phyloP scores from a whole-genome alignment of 768 basidiomycete species.

The Guyanaporus albipodus region DNA sequence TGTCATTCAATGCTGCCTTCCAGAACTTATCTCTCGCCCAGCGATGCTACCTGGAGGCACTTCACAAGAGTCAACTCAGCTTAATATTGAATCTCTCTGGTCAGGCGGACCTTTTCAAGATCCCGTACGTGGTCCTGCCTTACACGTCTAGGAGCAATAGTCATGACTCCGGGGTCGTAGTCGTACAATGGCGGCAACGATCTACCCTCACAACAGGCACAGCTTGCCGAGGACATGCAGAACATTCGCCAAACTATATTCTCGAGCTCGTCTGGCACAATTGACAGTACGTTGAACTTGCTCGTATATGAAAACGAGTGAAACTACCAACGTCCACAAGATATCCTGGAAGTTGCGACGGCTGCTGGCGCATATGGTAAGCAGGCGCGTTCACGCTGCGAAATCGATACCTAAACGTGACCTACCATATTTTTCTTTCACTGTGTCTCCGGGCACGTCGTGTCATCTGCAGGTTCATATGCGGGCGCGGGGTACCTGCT shows the following conservation, averaged over 20 bases:
- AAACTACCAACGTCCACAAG: conserved; percentile 30
- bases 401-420: not conserved
- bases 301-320: not conserved
- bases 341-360: conserved; percentile 49
- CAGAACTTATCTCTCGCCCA: conserved; percentile 19
- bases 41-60: conserved; percentile 67
- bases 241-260: conserved; percentile 56
- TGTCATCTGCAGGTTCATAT: conserved; percentile 55
- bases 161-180: conserved; percentile 15
- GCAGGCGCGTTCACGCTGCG: conserved; percentile 2
- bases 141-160: not conserved
- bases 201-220: conserved; percentile 38
- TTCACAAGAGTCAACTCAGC: conserved; percentile 52
- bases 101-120: conserved; percentile 69
- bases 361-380: conserved; percentile 60
- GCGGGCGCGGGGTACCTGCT: conserved; percentile 61
- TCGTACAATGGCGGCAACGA: conserved; percentile 73
- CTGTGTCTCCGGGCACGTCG: conserved; percentile 3
- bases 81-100: conserved; percentile 79
- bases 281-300: conserved; percentile 39
- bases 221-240: conserved; percentile 48
- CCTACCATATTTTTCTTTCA: not conserved
- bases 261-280: conserved; percentile 52
- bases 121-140: conserved; percentile 38
- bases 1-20: not conserved